Percentiles rank a stretch among this genome's conserved stretches.
Conservation (phyloP, 345 rosid genomes). For the Euclidium syriacum region DNA sequence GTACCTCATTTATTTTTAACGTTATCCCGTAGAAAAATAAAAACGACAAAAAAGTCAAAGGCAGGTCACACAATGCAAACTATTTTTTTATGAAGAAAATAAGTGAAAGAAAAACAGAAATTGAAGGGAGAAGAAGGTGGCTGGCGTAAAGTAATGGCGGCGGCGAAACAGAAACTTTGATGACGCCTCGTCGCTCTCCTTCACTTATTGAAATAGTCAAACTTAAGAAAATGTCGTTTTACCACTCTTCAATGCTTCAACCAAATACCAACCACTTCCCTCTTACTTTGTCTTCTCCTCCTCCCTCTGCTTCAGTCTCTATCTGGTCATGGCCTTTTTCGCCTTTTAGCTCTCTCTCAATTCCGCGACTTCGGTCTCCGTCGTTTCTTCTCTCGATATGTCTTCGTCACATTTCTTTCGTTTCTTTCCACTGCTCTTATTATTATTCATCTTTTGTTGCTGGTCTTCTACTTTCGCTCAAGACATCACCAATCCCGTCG, state of each 20-base stretch:
- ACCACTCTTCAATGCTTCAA: conserved; percentile 18
- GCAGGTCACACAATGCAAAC: conserved; percentile 4
- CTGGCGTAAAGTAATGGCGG: conserved; percentile 12
- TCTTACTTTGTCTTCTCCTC: conserved; percentile 6
- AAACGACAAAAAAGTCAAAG: conserved; percentile 13
- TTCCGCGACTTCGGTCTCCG: conserved; percentile 1
- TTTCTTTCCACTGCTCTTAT: conserved; percentile 1
- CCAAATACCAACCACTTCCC: conserved; percentile 18
- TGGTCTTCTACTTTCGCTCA: conserved; percentile 41
- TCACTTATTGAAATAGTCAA: conserved; percentile 19
- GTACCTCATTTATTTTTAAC: too few species aligned
- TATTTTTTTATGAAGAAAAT: not conserved
- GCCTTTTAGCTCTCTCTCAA: conserved; percentile 12
- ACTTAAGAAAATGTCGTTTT: not conserved
- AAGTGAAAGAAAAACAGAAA: not conserved
- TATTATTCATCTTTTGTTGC: conserved; percentile 25
- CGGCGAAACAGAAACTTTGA: conserved; percentile 11
- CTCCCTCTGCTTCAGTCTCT: not conserved
- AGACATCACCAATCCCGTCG: conserved; percentile 52
- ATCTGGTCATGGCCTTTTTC: not conserved
- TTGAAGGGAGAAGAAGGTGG: conserved; percentile 7
- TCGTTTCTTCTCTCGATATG: conserved; percentile 15
- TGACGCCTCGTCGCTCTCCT: not conserved
- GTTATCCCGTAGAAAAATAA: too few species aligned
- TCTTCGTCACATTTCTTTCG: conserved; percentile 12